Percentiles rank a stretch among this genome's conserved stretches.
These are phyloP conservation scores for Leishmania arabica DNA, from an alignment of 208 protist species.

Conservation along the genomic window DNA sequence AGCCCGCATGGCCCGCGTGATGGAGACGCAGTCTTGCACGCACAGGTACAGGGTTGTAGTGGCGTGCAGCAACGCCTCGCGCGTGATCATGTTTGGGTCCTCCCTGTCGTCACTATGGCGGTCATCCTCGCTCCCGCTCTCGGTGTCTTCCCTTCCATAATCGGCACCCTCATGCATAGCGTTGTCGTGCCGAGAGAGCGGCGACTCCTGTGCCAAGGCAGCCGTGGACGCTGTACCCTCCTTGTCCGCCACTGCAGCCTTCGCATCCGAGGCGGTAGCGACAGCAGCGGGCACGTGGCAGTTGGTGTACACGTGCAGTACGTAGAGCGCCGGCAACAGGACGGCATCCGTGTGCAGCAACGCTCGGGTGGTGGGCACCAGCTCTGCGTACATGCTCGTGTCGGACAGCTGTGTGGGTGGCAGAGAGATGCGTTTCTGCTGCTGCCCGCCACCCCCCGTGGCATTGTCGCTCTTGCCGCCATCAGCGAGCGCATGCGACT, in stretches of 20 bases:
- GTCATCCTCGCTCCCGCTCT: conserved; percentile 2
- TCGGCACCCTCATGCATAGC: neutral
- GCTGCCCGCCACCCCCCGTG: neutral
- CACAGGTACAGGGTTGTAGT: conserved; percentile 66
- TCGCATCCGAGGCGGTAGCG: neutral
- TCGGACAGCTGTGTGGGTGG: conserved; percentile 32
- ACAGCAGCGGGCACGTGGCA: neutral
- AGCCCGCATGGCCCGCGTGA: conserved; percentile 32
- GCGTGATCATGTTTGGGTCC: conserved; percentile 20
- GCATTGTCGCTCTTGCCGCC: neutral
- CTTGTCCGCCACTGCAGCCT: neutral
- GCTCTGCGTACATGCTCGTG: conserved; percentile 32
- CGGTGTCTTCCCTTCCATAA: neutral
- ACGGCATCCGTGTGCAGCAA: conserved; percentile 79
- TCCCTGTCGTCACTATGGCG: conserved; percentile 18
- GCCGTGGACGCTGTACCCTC: neutral
- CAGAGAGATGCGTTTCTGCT: conserved; percentile 1
- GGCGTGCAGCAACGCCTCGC: conserved; percentile 57
- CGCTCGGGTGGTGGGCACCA: conserved; percentile 50
- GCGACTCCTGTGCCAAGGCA: neutral
- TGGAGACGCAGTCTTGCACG: conserved; percentile 44
- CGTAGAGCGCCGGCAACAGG: conserved; percentile 58
- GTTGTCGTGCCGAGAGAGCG: neutral
- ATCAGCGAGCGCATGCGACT: neutral
- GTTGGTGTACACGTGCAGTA: conserved; percentile 43